Evolutionary conservation across 441 rosid genomes (phyloP).

Genomic region (Gossypium schwendimanii): DNA sequence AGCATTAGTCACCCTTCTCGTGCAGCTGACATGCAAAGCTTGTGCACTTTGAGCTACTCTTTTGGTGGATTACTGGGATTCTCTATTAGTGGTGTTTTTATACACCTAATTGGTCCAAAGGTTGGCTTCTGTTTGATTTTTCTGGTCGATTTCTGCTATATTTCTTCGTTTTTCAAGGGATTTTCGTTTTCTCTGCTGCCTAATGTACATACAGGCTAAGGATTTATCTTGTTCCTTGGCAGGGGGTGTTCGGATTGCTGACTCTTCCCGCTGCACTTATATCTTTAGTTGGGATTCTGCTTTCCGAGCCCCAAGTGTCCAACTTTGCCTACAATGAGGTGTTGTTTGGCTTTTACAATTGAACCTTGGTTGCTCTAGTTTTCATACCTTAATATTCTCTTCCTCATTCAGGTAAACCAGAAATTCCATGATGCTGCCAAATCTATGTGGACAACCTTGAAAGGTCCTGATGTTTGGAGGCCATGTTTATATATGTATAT

Average conservation of each 20-base stretch:
- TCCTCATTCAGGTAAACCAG: conserved; percentile 46
- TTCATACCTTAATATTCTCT: conserved; percentile 13
- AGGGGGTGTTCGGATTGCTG: conserved; percentile 89
- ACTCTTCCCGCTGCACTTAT: conserved; percentile 67
- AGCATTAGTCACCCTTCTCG: conserved; percentile 73
- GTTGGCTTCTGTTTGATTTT: conserved; percentile 26
- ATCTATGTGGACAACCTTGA: conserved; percentile 81
- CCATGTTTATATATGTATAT: conserved; percentile 87
- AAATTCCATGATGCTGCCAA: conserved; percentile 67
- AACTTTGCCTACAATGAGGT: conserved; percentile 67
- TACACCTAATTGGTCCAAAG: conserved; percentile 86
- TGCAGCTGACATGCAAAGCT: conserved; percentile 96
- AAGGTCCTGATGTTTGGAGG: conserved; percentile 75
- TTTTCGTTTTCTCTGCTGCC: not conserved
- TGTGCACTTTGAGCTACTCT: conserved; percentile 67
- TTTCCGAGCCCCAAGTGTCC: conserved; percentile 49
- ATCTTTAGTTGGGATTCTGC: conserved; percentile 53
- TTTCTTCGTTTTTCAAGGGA: not conserved
- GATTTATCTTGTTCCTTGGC: conserved; percentile 13
- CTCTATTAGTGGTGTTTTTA: conserved; percentile 69
- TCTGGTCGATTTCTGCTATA: not conserved
- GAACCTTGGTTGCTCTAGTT: conserved; percentile 8
- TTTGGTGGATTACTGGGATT: conserved; percentile 77
- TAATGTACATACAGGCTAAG: conserved; percentile 7
- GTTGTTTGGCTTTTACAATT: not conserved